Evolutionary conservation across 345 rosid species (phyloP), one percentile per base, ranked within the genome.

Genomic region (Lepidium aucheri): DNA sequence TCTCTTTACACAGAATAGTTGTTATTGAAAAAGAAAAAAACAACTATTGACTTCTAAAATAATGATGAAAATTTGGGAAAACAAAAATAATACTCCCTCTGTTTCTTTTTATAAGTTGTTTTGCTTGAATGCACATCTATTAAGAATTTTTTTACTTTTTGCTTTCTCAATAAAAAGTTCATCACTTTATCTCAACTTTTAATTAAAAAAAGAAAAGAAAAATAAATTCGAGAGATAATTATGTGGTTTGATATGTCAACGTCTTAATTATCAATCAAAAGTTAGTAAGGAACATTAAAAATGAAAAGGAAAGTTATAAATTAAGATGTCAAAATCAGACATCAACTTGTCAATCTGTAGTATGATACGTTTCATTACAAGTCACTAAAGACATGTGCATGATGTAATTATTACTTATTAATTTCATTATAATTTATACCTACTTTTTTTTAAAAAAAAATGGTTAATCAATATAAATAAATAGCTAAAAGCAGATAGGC

Each of bases 301-400:
- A 65, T 28, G 76, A 40, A 65, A 72, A 65, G 38, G 76, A 57
- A 57, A 65, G 47, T 28, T 50, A 40, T 72, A 50, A 58, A 73
- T 73, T 41, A 73, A 65, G 72, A 65, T 65, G 76, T 73, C 76
- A 58, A 33, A 12, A 50, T 73, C 76, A 73, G 76, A 73, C 62
- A 65, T 51, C 72, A 42, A 65, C 67, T 50, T 39, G 60, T 65
- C 60, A 51, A 52, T 65, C 53, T 34, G 30, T 26, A 65, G 32
- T 65, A 8, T 4, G 54, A 24, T 50, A 65, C 71, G 67, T 65
- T 65, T 59, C 46, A 33, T 65, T 42, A 40, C 35, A 47, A 65
- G 55, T 58, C 76, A 58, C 34, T 26, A 26, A 3, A 42, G 59
- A 65, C 76, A 73, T 73, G 52, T 49, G 76, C 76, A 65, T 73